Evolutionary conservation across 257 asterid species (phyloP).

Genomic region (Primulina huaijiensis): DNA sequence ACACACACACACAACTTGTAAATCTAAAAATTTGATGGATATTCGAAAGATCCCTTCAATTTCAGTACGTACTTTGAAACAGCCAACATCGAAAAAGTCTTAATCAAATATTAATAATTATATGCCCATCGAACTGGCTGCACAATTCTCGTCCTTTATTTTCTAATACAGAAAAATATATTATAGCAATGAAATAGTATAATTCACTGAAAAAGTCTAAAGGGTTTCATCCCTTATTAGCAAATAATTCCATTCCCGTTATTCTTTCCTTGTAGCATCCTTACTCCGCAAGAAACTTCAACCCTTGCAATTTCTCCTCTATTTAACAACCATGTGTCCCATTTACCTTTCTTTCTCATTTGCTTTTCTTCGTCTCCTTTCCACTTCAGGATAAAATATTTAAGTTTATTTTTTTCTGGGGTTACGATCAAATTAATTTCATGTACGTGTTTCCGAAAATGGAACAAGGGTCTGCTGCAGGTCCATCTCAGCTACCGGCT

Average conservation of each 20-base stretch:
- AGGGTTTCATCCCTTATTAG: constrained; percentile 12
- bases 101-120: constrained; percentile 7
- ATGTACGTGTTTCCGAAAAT: neutral
- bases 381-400: neutral
- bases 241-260: constrained; percentile 28
- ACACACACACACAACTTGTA: no score
- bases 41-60: no score
- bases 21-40: no score
- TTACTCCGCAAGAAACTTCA: constrained; percentile 50
- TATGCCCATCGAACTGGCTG: neutral
- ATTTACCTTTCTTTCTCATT: constrained; percentile 41
- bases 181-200: neutral
- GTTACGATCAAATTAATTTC: neutral
- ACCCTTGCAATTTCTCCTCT: constrained; percentile 25
- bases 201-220: constrained; percentile 22
- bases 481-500: constrained; percentile 25
- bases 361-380: constrained; percentile 27
- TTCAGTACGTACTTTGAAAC: neutral
- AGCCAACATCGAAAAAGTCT: constrained; percentile 3
- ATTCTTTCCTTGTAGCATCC: constrained; percentile 33
- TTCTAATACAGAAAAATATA: constrained; percentile 1
- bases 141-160: constrained; percentile 2
- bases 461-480: constrained; percentile 14
- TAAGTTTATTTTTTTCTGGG: neutral
- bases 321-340: constrained; percentile 35